Evolutionary conservation across 2,329 filamentous ascomycete species (phyloP), one percentile per base, ranked within the genome.

Genomic region (Sporothrix pallida): DNA sequence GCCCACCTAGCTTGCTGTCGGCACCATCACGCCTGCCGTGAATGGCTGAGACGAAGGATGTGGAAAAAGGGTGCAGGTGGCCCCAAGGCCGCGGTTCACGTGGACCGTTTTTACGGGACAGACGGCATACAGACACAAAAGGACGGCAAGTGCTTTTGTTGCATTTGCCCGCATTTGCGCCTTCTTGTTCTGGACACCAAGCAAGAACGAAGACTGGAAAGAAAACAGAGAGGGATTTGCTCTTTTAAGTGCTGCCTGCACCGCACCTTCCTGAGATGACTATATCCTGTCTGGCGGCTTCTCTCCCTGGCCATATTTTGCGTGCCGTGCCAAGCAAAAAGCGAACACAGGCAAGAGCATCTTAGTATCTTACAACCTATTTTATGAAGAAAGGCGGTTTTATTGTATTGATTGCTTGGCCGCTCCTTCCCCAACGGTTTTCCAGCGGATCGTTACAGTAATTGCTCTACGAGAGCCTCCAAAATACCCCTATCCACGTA

Each of bases 71-170:
- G 31, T 37, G 31, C 26, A 60, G 63, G 44, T 52, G 46, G 23
- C 31, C 31, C 52, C 69, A 46, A 50, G 23, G 31, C 23, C 20
- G 42, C 42, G 42, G 69, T 71, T 71, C 69, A 60, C 69, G 69
- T 71, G 69, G 69, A 50, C 69, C 42, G 26, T 31, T 60, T 71
- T 62, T 44, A 54, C 69, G 54, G 52, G 68, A 58, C 37, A n/a
- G 20, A 23, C 69, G 69, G 54, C 48, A 54, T 46, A 17, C 13
- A 37, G 23, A 20, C 20, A 37, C 46, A 68, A 20, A 56, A 23
- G 23, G n/a, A 17, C 17, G 37, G 46, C 50, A 70, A 15, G 50
- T 42, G 50, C 67, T 15, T 13, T 69, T 23, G 48, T 26, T 26
- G 3, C 9, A n/a, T 31, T 46, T 56, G 20, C 52, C 42, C 23